Evolutionary conservation across 2,329 filamentous ascomycete species (phyloP), one percentile per base, ranked within the genome.

Genomic region (Phoma herbarum): DNA sequence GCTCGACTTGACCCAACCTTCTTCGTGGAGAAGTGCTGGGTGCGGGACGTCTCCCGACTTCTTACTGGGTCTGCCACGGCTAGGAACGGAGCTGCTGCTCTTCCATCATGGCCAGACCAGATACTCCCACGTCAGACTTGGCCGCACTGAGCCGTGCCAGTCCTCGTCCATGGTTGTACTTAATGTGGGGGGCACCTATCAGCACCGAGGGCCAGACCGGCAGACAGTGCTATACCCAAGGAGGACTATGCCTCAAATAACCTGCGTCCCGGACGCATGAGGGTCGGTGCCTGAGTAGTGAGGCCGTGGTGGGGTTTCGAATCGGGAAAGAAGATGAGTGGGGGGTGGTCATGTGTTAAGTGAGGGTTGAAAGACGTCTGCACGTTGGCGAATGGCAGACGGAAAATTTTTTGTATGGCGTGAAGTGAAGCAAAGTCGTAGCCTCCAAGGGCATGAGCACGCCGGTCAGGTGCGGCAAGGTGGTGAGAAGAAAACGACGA

Each of bases 41-140:
- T 54, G 53, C 55, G 61, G 63, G 61, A 63, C 56, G 58, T 63
- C 61, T 63, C 63, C 59, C 63, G 59, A 57, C 56, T 61, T 59
- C 20, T 7, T 25, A 50, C 50, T 52, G 37, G 16, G 49, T 44
- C 45, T 53, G 20, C 31, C 39, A 41, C 20, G 44, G 28, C 25
- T 33, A 49, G 22, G 10, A 43, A 37, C 8, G 22, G 44, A 53
- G 44, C 37, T 29, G 22, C 12, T 37, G 33, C 50, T 52, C 59
- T 28, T 43, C 42, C 29, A 35, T 39, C n/a, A 42, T 56, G 51
- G 47, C 23, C 31, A 53, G 35, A 37, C 51, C 51, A 8, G 28
- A 52, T 43, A 47, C 54, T 39, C 43, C 49, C 29, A 46, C 53
- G 37, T 35, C 25, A 49, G 45, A 48, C 49, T 39, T 48, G 44